These are phyloP conservation scores for Fusarium palustre DNA, from an alignment of 2,329 filamentous ascomycete species.

Conservation along the genomic window DNA sequence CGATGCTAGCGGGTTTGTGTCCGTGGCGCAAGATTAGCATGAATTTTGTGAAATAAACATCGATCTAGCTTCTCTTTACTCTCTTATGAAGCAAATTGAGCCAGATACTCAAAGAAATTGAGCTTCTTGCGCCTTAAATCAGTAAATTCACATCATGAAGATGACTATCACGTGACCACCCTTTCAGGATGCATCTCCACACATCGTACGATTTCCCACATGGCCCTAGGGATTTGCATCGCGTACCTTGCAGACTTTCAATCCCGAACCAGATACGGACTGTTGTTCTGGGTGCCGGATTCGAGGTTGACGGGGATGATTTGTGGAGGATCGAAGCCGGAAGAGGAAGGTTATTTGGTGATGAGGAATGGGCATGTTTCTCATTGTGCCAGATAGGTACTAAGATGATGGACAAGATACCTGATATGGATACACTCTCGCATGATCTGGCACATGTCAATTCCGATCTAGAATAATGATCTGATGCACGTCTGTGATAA, in stretches of 20 bases:
- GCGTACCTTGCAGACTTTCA: background rate
- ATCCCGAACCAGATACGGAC: background rate
- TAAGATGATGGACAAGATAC: background rate
- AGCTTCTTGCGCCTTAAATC: background rate
- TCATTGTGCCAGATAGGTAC: background rate
- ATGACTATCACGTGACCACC: constrained; percentile 31
- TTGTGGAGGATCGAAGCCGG: constrained; percentile 4
- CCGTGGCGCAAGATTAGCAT: background rate
- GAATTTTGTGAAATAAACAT: background rate
- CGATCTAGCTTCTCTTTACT: no score
- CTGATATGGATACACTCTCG: no score
- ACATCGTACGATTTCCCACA: constrained; percentile 44
- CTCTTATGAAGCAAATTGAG: fast-evolving
- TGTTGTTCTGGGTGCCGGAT: constrained; percentile 14
- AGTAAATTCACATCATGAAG: background rate
- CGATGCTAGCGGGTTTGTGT: constrained; percentile 2
- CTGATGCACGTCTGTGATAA: background rate
- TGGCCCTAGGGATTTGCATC: constrained; percentile 3
- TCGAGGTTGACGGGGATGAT: background rate
- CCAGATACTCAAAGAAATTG: fast-evolving
- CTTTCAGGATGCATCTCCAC: constrained; percentile 33
- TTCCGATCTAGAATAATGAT: background rate
- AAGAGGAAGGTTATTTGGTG: constrained; percentile 6
- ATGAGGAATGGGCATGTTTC: background rate
- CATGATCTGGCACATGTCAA: background rate